Evolutionary conservation across 2,329 filamentous ascomycete species (phyloP).

Genomic region (Fonsecaea multimorphosa): DNA sequence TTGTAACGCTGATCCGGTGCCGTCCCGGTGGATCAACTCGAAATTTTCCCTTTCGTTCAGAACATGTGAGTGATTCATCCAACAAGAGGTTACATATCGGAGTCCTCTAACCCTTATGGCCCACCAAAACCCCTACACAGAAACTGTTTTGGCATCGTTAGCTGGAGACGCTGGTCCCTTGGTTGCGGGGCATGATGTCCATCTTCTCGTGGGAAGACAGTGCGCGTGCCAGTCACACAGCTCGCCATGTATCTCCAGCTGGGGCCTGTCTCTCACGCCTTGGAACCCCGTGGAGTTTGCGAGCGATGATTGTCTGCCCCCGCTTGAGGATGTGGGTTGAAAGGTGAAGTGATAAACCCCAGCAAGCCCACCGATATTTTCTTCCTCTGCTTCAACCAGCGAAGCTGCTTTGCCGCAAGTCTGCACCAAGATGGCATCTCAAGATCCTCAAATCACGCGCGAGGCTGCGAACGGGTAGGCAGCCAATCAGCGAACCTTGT

Average conservation of each 20-base stretch:
- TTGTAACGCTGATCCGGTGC: slow-evolving; percentile 26
- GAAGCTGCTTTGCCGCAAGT: not conserved
- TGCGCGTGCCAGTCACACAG: not conserved
- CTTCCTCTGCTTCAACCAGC: not conserved
- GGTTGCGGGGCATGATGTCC: slow-evolving; percentile 6
- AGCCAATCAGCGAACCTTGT: no score
- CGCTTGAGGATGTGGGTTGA: not conserved
- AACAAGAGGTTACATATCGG: not conserved
- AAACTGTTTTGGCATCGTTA: not conserved
- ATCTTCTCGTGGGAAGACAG: not conserved
- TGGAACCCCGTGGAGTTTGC: slow-evolving; percentile 7
- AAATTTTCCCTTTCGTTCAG: slow-evolving; percentile 12
- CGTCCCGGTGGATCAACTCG: slow-evolving; percentile 9
- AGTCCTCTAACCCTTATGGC: not conserved
- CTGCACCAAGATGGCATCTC: slow-evolving; percentile 21
- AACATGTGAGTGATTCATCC: not conserved
- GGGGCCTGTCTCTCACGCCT: not conserved
- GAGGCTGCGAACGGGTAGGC: slow-evolving; percentile 19
- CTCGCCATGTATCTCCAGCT: slow-evolving; percentile 8
- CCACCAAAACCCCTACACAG: not conserved
- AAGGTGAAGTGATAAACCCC: slow-evolving; percentile 7
- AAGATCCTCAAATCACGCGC: slow-evolving; percentile 16
- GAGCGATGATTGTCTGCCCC: slow-evolving; percentile 3
- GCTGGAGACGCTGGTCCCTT: not conserved
- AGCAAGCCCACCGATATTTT: not conserved